Conservation (phyloP, 495 filamentous ascomycete genomes). For the Collariella sp. region DNA sequence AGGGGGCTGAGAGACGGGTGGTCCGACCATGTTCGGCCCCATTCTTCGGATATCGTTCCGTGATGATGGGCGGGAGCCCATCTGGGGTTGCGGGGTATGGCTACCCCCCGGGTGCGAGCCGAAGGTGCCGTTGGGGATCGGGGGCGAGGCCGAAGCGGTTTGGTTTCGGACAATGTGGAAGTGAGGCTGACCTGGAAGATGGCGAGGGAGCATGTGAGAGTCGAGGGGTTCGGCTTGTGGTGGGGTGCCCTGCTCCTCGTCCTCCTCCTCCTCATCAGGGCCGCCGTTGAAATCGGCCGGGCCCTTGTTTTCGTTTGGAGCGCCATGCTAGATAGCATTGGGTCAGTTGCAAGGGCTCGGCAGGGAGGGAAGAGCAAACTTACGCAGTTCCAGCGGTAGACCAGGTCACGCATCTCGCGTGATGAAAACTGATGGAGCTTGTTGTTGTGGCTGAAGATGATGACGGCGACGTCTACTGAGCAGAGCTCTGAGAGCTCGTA, state of each 20-base stretch:
- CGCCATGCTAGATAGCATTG: constrained; percentile 59
- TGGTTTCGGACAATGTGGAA: constrained; percentile 70
- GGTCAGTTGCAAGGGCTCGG: constrained; percentile 20
- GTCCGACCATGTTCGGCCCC: constrained; percentile 62
- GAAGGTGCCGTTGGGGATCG: constrained; percentile 73
- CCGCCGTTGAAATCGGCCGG: constrained; percentile 86
- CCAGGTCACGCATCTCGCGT: constrained; percentile 79
- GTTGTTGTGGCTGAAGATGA: constrained; percentile 97
- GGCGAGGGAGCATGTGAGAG: constrained; percentile 58
- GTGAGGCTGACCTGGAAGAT: constrained; percentile 63
- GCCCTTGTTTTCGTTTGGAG: constrained; percentile 91
- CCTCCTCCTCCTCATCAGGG: constrained; percentile 76
- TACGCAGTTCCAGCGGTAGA: constrained; percentile 83
- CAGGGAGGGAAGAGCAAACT: constrained; percentile 29
- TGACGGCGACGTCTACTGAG: constrained; percentile 95
- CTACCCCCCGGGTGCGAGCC: constrained; percentile 32
- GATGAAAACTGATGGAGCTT: constrained; percentile 98
- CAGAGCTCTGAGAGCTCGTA: constrained; percentile 97
- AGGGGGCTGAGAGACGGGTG: constrained; percentile 47
- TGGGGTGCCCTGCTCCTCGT: constrained; percentile 72
- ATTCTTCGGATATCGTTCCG: constrained; percentile 64
- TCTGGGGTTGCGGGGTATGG: constrained; percentile 72
- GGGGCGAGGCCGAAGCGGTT: constrained; percentile 82
- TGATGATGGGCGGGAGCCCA: constrained; percentile 70
- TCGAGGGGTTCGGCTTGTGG: constrained; percentile 49